Base-by-base conservation (phyloP, 1,284 basidiomycete species). In the Apiotrichum gracile region DNA sequence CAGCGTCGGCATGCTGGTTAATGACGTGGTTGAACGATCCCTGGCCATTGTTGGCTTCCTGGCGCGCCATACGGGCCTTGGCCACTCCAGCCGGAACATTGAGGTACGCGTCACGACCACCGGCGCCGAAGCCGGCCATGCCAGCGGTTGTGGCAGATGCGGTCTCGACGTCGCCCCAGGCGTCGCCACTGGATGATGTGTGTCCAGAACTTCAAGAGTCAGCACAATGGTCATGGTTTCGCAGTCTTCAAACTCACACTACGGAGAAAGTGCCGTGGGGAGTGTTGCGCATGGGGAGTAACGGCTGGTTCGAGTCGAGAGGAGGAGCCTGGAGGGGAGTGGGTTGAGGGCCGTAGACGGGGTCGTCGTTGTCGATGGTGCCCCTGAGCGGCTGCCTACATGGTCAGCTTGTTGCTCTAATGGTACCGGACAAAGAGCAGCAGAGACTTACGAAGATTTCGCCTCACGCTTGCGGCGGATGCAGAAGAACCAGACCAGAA, bases 401-500 rank as follows among this genome's bases (percentile, higher is more conserved):
- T n/a, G 17, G 27, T 27, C 5, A 43, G 26, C 24, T n/a, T n/a
- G n/a, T n/a, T n/a, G 5, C n/a, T 21, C 25, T 21, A 17, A 19
- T 13, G 4, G 17, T 10, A 4, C 41, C 29, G 17, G n/a, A 38
- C 19, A 7, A 12, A 10, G 8, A 5, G 26, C n/a, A 29, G 14
- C 5, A 1, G 13, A 12, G 8, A 45, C 43, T 33, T 12, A 45
- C 43, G 43, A 45, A 5, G 19, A 9, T 10, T 16, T 6, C 10
- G 9, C 21, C 29, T 13, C 4, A n/a, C 43, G 43, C 43, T 45
- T 45, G 17, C 27, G 27, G 9, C 21, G 17, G 13, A 21, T 4
- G 19, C 27, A 66, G 33, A 65, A 34, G 61, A 63, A 68, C 12
- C 66, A 69, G 27, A 59, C 40, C 12, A 62, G 45, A 14, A 60